These are phyloP conservation scores for Boletus reticulatus DNA, from an alignment of 768 basidiomycete species.

Conservation along the genomic window DNA sequence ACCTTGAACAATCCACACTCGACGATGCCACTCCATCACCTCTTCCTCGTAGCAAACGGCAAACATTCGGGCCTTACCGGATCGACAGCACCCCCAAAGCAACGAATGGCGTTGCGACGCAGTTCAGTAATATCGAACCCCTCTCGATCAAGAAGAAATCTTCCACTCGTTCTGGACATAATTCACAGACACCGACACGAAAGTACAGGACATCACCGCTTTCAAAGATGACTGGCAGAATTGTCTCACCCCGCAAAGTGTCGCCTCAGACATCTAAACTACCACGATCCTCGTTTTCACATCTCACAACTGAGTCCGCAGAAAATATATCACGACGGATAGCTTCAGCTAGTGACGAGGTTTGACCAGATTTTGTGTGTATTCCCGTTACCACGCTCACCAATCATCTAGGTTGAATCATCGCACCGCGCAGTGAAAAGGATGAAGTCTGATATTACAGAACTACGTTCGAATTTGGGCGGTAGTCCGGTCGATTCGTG, in stretches of 20 bases:
- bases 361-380: conserved; percentile 28
- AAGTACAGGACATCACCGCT: conserved; percentile 53
- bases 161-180: conserved; percentile 51
- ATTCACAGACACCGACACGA: conserved; percentile 34
- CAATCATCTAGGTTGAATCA: conserved; percentile 55
- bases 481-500: conserved; percentile 35
- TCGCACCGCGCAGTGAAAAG: conserved; percentile 72
- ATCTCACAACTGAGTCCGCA: conserved; percentile 35
- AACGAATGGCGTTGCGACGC: conserved; percentile 31
- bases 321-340: conserved; percentile 49
- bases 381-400: conserved; percentile 1
- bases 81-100: conserved; percentile 53
- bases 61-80: conserved; percentile 58
- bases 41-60: conserved; percentile 71
- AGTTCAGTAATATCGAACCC: conserved; percentile 58
- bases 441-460: conserved; percentile 69
- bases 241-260: conserved; percentile 50
- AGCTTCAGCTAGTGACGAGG: conserved; percentile 63
- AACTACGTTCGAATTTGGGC: conserved; percentile 21
- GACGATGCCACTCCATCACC: conserved; percentile 40
- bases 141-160: conserved; percentile 85
- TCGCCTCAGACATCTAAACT: conserved; percentile 52
- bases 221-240: conserved; percentile 40
- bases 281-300: conserved; percentile 21
- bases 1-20: conserved; percentile 25